Evolutionary conservation across 164 flowering plant species (phyloP).

Genomic region (Dillenia turbinata): DNA sequence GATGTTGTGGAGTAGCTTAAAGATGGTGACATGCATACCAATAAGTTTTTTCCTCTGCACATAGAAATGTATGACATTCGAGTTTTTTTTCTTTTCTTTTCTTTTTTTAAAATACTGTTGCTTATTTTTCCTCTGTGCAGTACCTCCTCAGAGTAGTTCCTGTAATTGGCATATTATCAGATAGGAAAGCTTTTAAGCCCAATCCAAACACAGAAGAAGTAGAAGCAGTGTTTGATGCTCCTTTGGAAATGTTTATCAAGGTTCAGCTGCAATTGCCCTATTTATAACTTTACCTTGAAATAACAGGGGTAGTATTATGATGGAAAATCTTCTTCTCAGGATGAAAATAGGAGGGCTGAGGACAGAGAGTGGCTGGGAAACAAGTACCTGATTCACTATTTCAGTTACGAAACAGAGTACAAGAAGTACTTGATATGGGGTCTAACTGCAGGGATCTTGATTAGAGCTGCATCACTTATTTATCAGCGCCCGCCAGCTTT

Average conservation of each 20-base stretch:
- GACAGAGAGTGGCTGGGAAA: slow-evolving; percentile 76
- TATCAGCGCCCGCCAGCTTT: slow-evolving; percentile 70
- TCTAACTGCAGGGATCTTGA: slow-evolving; percentile 80
- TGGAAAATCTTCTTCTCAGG: slow-evolving; percentile 31
- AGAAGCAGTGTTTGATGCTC: slow-evolving; percentile 79
- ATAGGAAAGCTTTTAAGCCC: slow-evolving; percentile 60
- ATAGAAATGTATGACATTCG: too few relatives aligned
- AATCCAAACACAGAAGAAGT: slow-evolving; percentile 69
- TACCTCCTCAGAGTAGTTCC: slow-evolving; percentile 70
- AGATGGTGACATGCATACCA: too few relatives aligned
- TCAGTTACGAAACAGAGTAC: slow-evolving; percentile 50
- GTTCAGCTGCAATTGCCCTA: slow-evolving; percentile 19
- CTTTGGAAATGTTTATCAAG: slow-evolving; percentile 95
- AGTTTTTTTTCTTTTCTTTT: background rate
- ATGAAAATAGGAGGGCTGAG: slow-evolving; percentile 61
- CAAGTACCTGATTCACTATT: slow-evolving; percentile 64
- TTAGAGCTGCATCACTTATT: slow-evolving; percentile 81
- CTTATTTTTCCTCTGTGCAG: slow-evolving; percentile 38
- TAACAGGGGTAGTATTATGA: too few relatives aligned
- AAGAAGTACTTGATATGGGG: slow-evolving; percentile 78
- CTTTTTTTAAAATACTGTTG: background rate
- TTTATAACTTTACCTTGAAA: too few relatives aligned
- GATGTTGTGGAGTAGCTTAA: too few relatives aligned
- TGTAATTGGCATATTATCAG: slow-evolving; percentile 72
- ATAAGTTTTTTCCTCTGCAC: too few relatives aligned